A percentile compares a stretch with the other conserved stretches of the same genome.
These are phyloP conservation scores for Colletotrichum navitas DNA, from an alignment of 2,329 filamentous ascomycete species.

Conservation along the genomic window DNA sequence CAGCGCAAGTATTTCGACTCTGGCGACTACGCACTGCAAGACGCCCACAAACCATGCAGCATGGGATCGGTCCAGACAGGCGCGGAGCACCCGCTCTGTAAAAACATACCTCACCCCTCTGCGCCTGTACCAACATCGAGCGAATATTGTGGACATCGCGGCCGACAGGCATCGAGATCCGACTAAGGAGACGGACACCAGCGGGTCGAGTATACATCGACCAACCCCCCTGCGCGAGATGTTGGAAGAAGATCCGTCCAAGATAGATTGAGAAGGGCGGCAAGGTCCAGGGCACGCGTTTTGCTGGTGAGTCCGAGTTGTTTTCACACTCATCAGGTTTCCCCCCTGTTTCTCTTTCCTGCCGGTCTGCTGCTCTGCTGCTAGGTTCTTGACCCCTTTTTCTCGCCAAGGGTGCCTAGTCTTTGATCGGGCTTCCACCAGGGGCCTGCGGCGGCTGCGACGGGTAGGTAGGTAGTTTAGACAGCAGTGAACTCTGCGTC, in stretches of 20 bases:
- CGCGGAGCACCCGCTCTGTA: neutral
- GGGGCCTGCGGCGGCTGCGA: neutral
- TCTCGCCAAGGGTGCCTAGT: neutral
- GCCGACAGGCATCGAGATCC: neutral
- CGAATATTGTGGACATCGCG: neutral
- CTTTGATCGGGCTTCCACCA: neutral
- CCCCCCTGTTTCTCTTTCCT: neutral
- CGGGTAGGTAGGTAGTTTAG: neutral
- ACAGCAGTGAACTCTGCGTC: neutral
- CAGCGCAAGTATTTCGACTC: neutral
- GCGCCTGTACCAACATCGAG: neutral
- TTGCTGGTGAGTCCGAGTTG: neutral
- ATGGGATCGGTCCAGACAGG: neutral
- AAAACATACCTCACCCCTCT: neutral
- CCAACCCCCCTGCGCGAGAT: neutral
- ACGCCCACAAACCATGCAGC: neutral
- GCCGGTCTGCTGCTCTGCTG: neutral
- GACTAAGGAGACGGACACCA: neutral
- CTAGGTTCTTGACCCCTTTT: constrained; percentile 2
- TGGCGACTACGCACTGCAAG: neutral
- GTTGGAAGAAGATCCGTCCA: neutral
- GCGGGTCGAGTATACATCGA: neutral
- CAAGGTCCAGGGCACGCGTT: neutral
- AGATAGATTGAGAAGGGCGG: neutral
- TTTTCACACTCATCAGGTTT: neutral